Base-by-base conservation (phyloP, 2,329 filamentous ascomycete species). In the Lachnellula cervina region DNA sequence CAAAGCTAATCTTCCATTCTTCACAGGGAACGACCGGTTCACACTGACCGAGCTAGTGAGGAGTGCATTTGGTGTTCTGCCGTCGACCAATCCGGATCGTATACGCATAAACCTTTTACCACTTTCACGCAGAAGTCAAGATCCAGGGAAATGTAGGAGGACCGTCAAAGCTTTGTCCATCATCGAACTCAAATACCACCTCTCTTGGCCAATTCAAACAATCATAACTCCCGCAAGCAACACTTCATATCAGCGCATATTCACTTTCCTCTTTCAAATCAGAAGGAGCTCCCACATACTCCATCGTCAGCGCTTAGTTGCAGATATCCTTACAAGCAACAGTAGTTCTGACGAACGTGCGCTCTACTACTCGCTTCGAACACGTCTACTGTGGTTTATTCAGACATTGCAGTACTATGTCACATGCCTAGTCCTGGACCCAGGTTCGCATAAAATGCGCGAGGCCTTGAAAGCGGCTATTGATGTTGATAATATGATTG, bases 401-500 rank as follows among this genome's bases (percentile, higher is more conserved):
- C 87, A 86, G 60, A 83, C 80, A 0, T 66, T 96, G 1, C 86
- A 90, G 64, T 84, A 85, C 8, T 94, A 96, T 67, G 74, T 96
- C 4, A 86, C 84, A 3, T 86, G 84, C 16, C 79, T 90, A 2
- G 88, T 92, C 1, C 77, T 96, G 0, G 80, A 79, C 0, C 81
- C 84, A 0, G 77, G 83, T 21, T 81, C 79, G 2, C 66, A 71
- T 2, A 74, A 76, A 32, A 80, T 97, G 74, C 73, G 74, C 5
- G 68, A 71, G 2, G 74, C 78, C 0, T 77, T 97, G 51, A 71
- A 73, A 14, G 72, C 74, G 5, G 83, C 89, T 0, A 77, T 80
- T 25, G 90, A 93, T 62, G 83, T 97, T 9, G 90, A 97, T 67
- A 80, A 80, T 25, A 95, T 97, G 89, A 84, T 91, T 25, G 72